Conservation (phyloP, 108 stramenopile species). For the Cyclotella kingstonii region DNA sequence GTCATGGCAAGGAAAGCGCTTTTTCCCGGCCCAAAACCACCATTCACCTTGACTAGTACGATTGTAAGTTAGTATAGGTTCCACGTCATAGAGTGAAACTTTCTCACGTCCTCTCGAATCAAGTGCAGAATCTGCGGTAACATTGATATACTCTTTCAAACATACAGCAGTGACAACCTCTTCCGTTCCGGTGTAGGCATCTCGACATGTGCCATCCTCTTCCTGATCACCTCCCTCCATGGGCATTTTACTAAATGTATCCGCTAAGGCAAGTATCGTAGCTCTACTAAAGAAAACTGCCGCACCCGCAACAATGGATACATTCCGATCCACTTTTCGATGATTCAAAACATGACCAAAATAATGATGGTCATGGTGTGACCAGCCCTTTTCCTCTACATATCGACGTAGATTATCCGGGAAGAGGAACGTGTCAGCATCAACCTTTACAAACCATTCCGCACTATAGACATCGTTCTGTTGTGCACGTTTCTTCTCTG, state of each 20-base stretch:
- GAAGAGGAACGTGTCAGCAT: conserved; percentile 39
- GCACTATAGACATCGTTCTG: conserved; percentile 10
- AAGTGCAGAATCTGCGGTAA: conserved; percentile 20
- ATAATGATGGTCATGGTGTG: conserved; percentile 33
- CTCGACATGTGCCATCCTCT: conserved; percentile 43
- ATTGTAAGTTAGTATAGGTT: conserved; percentile 13
- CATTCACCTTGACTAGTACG: conserved; percentile 33
- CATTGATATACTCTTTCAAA: conserved; percentile 20
- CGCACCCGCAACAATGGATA: conserved; percentile 33
- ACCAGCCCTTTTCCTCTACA: conserved; percentile 18
- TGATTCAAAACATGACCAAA: conserved; percentile 44
- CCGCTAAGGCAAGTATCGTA: conserved; percentile 20
- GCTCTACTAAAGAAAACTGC: conserved; percentile 36
- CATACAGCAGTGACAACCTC: conserved; percentile 37
- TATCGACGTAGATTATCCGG: conserved; percentile 33
- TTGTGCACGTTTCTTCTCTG: background rate
- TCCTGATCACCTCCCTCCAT: conserved; percentile 33
- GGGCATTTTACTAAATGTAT: conserved; percentile 28
- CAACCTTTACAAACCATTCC: conserved; percentile 46
- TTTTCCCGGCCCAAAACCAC: conserved; percentile 40
- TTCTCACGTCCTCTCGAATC: conserved; percentile 28
- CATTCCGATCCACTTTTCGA: conserved; percentile 21
- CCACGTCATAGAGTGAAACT: conserved; percentile 18
- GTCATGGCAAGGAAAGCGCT: conserved; percentile 24
- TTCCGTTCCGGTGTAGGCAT: conserved; percentile 36